Evolutionary conservation across 2,329 filamentous ascomycete species (phyloP).

Genomic region (Cryphonectria japonica): DNA sequence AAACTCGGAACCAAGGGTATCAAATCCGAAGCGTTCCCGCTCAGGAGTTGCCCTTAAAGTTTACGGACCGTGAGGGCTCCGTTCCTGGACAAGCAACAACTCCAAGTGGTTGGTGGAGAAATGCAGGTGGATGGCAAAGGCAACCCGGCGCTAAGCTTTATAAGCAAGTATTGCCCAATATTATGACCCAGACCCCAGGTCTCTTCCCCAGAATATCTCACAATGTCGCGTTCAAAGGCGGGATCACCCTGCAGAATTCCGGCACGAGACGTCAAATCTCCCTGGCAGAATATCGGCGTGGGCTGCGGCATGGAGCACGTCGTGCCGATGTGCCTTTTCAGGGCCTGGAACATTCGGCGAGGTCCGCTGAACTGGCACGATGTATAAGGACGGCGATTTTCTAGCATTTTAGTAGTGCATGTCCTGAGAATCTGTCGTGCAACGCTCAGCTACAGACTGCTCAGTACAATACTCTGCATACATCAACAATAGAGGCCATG

Average conservation of each 20-base stretch:
- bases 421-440: background rate
- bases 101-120: conserved; percentile 29
- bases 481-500: background rate
- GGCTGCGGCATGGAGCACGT: conserved; percentile 4
- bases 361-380: background rate
- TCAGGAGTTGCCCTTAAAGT: conserved; percentile 8
- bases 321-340: conserved; percentile 2
- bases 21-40: background rate
- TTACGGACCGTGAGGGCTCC: conserved; percentile 16
- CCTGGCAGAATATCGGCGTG: no score
- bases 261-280: background rate
- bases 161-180: conserved; percentile 1
- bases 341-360: background rate
- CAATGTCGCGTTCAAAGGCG: background rate
- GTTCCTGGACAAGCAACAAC: conserved; percentile 6
- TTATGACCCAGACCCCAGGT: background rate
- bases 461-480: background rate
- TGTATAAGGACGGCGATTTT: background rate
- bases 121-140: background rate
- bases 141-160: background rate
- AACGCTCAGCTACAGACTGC: background rate
- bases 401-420: background rate
- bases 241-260: background rate
- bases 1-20: background rate
- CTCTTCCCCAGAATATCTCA: background rate